Evolutionary conservation across 768 basidiomycete species (phyloP), one percentile per base, ranked within the genome.

Genomic region (Hypholoma sublateritium): DNA sequence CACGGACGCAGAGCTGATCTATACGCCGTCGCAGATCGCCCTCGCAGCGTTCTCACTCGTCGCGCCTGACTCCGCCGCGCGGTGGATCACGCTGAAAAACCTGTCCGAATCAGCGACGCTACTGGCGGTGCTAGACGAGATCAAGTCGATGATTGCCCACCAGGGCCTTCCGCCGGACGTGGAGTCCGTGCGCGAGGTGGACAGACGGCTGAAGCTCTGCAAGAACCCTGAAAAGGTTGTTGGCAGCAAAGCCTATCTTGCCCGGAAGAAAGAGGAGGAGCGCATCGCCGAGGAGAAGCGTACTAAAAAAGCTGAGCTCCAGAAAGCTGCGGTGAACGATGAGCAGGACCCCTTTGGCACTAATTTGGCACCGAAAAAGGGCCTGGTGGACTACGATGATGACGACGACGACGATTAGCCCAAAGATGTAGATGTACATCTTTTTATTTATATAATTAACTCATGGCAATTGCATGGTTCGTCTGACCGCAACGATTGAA

Each of bases 191-290:
- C 88, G 91, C 13, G 89, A 91, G 65, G 88, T 98, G 6, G 97
- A 99, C 70, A 83, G 88, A 67, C 79, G 94, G 44, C 75, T 99
- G 45, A 88, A 85, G 65, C 66, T 89, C 36, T 98, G 96, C 77
- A 92, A 94, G 69, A 98, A 99, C 65, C 97, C 97, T 4, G 95
- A 96, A 72, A 97, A 95, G 71, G 87, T 96, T 5, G 85, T 87
- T 12, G 95, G 94, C n/a, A 96, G 87, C 59, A 87, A 84, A 58
- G 89, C 91, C 2, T 94, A 89, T 69, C 69, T 87, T 22, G 82
- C 83, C 19, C 86, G 85, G 68, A 86, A 84, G 61, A 83, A 78
- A n/a, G 87, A 85, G 62, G 85, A 86, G 55, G 90, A 91, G 63
- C 82, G 75, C 53, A 81, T 80, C 64, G 87, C 86, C 1, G 84